Percentiles rank a stretch among this genome's conserved stretches.
Evolutionary conservation across 2,329 filamentous ascomycete genomes (phyloP).

Genomic region (Penicillium sp.): DNA sequence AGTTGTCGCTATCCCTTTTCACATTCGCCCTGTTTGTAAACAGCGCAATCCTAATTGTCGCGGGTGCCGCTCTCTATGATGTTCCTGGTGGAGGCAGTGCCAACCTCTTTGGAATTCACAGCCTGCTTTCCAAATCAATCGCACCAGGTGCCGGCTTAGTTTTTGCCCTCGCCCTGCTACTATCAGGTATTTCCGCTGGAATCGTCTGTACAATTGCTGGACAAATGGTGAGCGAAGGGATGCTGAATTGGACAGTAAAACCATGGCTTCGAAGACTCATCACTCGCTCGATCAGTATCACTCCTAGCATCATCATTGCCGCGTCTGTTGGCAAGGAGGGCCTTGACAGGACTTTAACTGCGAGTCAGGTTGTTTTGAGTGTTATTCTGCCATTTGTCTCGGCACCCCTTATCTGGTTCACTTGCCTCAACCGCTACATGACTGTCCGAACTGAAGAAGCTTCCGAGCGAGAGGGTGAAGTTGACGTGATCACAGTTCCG

Average conservation of each 20-base stretch:
- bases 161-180: conserved; percentile 77
- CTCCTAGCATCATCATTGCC: conserved; percentile 78
- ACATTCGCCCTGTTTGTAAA: conserved; percentile 85
- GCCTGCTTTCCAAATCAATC: conserved; percentile 65
- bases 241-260: conserved; percentile 68
- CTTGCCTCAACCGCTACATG: conserved; percentile 76
- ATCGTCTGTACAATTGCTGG: conserved; percentile 88
- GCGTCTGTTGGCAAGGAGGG: conserved; percentile 71
- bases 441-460: conserved; percentile 56
- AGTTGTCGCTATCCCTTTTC: conserved; percentile 70
- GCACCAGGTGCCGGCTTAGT: conserved; percentile 74
- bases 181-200: conserved; percentile 77
- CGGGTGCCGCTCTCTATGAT: conserved; percentile 71
- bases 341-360: conserved; percentile 69
- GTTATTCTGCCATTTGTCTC: conserved; percentile 79
- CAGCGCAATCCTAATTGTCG: conserved; percentile 75
- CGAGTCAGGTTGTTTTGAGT: conserved; percentile 73
- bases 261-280: conserved; percentile 78
- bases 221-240: conserved; percentile 84
- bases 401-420: conserved; percentile 82
- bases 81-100: conserved; percentile 62
- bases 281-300: conserved; percentile 76
- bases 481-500: conserved; percentile 42
- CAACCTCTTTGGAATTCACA: conserved; percentile 80
- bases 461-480: conserved; percentile 28